Base-by-base conservation (phyloP, 371 early-diverging fungal genomes). In the Basidiobolus heterosporus region DNA sequence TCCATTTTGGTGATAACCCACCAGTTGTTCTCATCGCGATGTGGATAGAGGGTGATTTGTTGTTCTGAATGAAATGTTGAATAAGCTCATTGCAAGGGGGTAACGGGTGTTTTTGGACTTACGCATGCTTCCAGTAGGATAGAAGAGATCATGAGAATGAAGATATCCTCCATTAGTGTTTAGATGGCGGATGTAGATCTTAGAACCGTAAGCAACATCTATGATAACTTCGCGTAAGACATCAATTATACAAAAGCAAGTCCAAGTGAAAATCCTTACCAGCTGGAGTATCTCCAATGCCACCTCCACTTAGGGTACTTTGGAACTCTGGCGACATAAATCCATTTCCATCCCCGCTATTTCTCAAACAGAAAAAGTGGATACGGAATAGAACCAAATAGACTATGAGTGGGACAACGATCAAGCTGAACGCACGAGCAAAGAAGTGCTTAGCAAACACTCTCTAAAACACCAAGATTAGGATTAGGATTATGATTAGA, bases 31-130 rank as follows among this genome's bases (percentile, higher is more conserved):
- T 61, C 45, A 57, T 95, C 94, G 6, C 70, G 67, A 61, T 82
- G 85, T 13, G 86, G 81, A 60, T 97, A 96, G 8, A 84, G 64
- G 2, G 93, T 90, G 6, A 97, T 75, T 65, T 93, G 90, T 74
- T 97, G 96, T 46, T 94, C 75, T 78, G 51, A 1, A 16, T 41
- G n/a, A 36, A 16, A 35, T 20, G 22, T 22, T 30, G 9, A 9
- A 5, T 30, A 30, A 30, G 30, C 30, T 3, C 17, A 15, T 2
- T 39, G 18, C 42, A 45, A 41, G 16, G 11, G n/a, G 18, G 9
- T 0, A 38, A 44, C 14, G 15, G 21, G 15, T 14, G 9, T 5
- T 44, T 20, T 21, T 41, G 11, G 6, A 39, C 67, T 60, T 71
- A 74, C 77, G 85, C 40, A 78, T 77, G 52, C 82, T 84, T 39